These are phyloP conservation scores for Beta macrorhiza DNA, from an alignment of 179 eudicot genomes.

Conservation along the genomic window DNA sequence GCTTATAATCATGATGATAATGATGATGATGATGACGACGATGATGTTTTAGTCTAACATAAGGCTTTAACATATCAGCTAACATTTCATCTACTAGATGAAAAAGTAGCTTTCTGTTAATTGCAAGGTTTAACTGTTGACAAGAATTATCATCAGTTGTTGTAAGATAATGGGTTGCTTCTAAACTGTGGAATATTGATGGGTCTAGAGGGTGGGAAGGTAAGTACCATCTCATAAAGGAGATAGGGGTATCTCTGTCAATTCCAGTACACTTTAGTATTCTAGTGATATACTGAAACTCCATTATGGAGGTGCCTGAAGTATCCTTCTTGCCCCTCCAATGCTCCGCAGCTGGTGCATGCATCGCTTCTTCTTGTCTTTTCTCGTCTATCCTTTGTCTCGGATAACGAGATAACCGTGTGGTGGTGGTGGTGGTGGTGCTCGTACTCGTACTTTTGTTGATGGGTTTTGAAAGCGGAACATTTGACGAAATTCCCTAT, in stretches of 20 bases:
- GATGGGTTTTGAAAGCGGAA: conserved; percentile 23
- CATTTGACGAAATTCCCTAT: conserved; percentile 29
- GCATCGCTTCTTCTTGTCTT: conserved; percentile 27
- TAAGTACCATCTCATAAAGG: conserved; percentile 53
- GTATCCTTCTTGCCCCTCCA: conserved; percentile 4
- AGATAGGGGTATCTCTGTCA: conserved; percentile 36
- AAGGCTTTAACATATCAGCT: conserved; percentile 42
- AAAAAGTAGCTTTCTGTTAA: conserved; percentile 61
- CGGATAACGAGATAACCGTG: conserved; percentile 49
- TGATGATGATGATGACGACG: conserved; percentile 8
- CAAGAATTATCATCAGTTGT: not conserved
- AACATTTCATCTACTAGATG: conserved; percentile 60
- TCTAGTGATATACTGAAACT: conserved; percentile 50
- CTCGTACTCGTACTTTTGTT: not conserved
- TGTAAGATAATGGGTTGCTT: conserved; percentile 30
- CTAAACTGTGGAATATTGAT: conserved; percentile 49
- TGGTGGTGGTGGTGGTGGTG: conserved; percentile 20
- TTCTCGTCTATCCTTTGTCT: conserved; percentile 38
- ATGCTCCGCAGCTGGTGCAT: conserved; percentile 25
- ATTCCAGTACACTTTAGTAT: conserved; percentile 59
- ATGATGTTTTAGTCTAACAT: conserved; percentile 5
- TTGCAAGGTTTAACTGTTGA: conserved; percentile 26
- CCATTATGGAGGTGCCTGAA: conserved; percentile 19
- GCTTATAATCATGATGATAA: not conserved
- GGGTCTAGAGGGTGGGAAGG: conserved; percentile 65